Conservation (phyloP, 2,329 filamentous ascomycete genomes). For the Camptophora hylomeconis region DNA sequence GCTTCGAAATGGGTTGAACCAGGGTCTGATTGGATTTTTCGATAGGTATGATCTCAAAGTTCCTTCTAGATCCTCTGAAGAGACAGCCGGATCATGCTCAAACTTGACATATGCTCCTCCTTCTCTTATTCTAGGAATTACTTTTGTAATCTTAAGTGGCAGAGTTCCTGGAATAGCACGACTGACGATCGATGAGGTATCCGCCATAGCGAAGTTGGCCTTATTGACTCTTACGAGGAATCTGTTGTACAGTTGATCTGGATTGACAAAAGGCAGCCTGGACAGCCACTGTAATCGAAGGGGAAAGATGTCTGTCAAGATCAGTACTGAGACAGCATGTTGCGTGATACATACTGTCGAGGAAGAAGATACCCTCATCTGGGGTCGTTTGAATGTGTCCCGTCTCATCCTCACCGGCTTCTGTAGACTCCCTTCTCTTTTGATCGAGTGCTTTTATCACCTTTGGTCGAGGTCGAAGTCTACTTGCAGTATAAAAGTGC, state of each 20-base stretch:
- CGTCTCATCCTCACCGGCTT: slow-evolving; percentile 24
- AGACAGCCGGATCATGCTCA: slow-evolving; percentile 37
- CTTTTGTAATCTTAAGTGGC: slow-evolving; percentile 60
- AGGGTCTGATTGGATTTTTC: slow-evolving; percentile 64
- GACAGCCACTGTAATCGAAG: slow-evolving; percentile 56
- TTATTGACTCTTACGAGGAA: slow-evolving; percentile 39
- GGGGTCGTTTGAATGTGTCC: slow-evolving; percentile 68
- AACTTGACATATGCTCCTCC: slow-evolving; percentile 92
- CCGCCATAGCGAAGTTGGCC: slow-evolving; percentile 38
- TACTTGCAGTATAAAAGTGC: slow-evolving; percentile 9
- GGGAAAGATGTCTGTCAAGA: slow-evolving; percentile 80
- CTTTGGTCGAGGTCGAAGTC: slow-evolving; percentile 7
- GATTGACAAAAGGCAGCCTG: slow-evolving; percentile 36
- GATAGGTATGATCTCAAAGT: slow-evolving; percentile 50
- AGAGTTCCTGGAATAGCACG: slow-evolving; percentile 50
- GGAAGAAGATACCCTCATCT: slow-evolving; percentile 76
- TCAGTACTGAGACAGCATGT: slow-evolving; percentile 5
- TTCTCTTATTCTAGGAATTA: slow-evolving; percentile 75
- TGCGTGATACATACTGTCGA: slow-evolving; percentile 56
- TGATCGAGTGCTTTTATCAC: slow-evolving; percentile 1
- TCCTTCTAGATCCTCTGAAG: slow-evolving; percentile 44
- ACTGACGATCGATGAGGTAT: slow-evolving; percentile 42
- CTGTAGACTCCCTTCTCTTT: slow-evolving; percentile 11
- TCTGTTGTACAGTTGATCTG: slow-evolving; percentile 20
- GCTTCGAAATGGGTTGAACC: slow-evolving; percentile 72